Percentiles rank a stretch among this genome's conserved stretches.
phyloP scores from a whole-genome alignment of 1,139 yeast species.

The Eremothecium gossypii region DNA sequence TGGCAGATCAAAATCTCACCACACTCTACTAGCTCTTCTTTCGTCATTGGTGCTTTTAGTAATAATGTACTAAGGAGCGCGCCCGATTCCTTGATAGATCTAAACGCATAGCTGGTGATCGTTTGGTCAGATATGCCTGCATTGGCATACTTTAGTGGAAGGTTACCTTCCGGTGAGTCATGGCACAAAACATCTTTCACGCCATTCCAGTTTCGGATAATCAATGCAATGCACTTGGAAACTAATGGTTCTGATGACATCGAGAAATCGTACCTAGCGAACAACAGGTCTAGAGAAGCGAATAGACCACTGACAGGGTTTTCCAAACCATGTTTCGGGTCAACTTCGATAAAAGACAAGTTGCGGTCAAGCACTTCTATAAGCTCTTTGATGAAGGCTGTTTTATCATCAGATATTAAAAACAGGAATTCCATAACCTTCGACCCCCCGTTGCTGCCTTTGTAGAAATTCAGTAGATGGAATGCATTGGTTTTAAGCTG shows the following conservation, averaged over 20 bases:
- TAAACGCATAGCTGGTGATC: constrained; percentile 72
- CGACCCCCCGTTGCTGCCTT: constrained; percentile 79
- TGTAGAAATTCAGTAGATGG: constrained; percentile 49
- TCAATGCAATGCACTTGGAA: constrained; percentile 16
- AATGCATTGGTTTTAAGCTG: constrained; percentile 34
- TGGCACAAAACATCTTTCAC: constrained; percentile 51
- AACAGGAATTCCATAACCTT: constrained; percentile 46
- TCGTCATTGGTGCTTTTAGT: constrained; percentile 20
- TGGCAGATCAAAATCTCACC: constrained; percentile 57
- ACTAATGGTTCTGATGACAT: constrained; percentile 10
- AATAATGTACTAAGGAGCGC: constrained; percentile 39
- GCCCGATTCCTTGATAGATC: constrained; percentile 73
- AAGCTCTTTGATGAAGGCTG: constrained; percentile 23
- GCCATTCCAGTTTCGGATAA: constrained; percentile 42
- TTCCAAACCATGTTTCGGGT: constrained; percentile 37
- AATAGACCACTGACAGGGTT: constrained; percentile 60
- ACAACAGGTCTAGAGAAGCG: constrained; percentile 44
- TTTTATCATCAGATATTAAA: constrained; percentile 21
- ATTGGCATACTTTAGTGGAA: constrained; percentile 36
- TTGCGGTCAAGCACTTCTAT: constrained; percentile 18
- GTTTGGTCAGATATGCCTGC: constrained; percentile 46
- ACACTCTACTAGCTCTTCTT: constrained; percentile 29
- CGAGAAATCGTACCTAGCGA: constrained; percentile 31
- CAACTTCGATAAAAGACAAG: constrained; percentile 12
- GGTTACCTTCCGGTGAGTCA: constrained; percentile 58